Evolutionary conservation across 2,329 filamentous ascomycete species (phyloP).

Genomic region (Emmonsiellopsis sp.): DNA sequence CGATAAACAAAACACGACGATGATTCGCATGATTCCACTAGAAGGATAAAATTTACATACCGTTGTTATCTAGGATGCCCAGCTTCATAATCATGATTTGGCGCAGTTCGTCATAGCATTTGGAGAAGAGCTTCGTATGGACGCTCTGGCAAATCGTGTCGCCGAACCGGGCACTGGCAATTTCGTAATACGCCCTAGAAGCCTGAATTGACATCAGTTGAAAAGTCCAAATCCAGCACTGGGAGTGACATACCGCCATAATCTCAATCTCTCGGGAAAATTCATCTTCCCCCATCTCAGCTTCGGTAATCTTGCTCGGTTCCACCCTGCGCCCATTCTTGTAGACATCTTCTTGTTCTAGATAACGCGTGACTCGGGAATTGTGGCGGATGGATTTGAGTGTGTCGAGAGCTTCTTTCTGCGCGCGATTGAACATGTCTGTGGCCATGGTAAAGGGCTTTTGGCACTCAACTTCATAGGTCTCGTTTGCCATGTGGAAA

Average conservation of each 20-base stretch:
- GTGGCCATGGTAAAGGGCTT: constrained; percentile 48
- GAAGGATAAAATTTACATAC: constrained; percentile 14
- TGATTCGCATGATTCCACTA: neutral
- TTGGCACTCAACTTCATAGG: constrained; percentile 46
- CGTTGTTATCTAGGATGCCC: constrained; percentile 22
- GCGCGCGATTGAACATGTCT: constrained; percentile 16
- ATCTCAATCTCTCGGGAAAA: constrained; percentile 31
- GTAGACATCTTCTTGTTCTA: constrained; percentile 14
- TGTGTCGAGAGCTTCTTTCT: constrained; percentile 4
- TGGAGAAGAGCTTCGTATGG: constrained; percentile 26
- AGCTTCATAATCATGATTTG: constrained; percentile 21
- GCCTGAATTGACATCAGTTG: constrained; percentile 18
- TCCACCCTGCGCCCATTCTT: constrained; percentile 11
- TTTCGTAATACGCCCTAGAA: constrained; percentile 30
- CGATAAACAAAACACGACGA: neutral
- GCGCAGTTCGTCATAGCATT: constrained; percentile 26
- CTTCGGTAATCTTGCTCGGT: constrained; percentile 17
- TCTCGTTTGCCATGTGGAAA: constrained; percentile 39
- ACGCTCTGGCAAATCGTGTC: constrained; percentile 31
- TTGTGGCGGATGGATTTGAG: constrained; percentile 15
- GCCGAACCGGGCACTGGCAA: constrained; percentile 30
- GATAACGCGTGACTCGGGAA: constrained; percentile 9
- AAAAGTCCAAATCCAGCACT: neutral
- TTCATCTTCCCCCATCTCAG: constrained; percentile 23
- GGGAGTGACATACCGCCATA: constrained; percentile 26